Conservation (phyloP, 805 yeast genomes). For the Saccharomycopsis fodiens region DNA sequence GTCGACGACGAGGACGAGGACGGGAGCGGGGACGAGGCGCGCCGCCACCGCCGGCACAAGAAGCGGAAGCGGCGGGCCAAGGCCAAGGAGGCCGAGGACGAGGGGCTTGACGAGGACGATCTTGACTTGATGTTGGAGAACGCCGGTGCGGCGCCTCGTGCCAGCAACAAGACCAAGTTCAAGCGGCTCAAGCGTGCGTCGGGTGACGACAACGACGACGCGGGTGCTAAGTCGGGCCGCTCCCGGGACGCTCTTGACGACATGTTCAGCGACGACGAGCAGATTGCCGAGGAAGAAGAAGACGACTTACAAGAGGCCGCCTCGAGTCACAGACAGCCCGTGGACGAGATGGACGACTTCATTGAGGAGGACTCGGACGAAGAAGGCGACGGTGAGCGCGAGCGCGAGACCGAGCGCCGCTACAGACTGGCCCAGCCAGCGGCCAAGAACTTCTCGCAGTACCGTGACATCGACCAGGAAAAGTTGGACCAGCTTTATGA, state of each 20-base stretch:
- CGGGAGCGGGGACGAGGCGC: constrained; percentile 25
- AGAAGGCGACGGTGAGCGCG: constrained; percentile 44
- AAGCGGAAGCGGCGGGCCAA: constrained; percentile 28
- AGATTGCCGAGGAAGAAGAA: constrained; percentile 28
- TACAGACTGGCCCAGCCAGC: constrained; percentile 52
- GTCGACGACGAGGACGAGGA: constrained; percentile 23
- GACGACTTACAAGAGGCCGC: constrained; percentile 27
- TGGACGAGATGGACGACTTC: constrained; percentile 92
- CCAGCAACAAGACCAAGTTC: constrained; percentile 38
- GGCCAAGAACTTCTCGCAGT: constrained; percentile 23
- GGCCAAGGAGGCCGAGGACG: constrained; percentile 47
- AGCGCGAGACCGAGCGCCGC: constrained; percentile 36
- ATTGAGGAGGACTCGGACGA: constrained; percentile 97
- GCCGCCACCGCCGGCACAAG: constrained; percentile 30
- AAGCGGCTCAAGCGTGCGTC: constrained; percentile 80
- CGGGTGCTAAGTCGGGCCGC: constrained; percentile 24
- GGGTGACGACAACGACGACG: constrained; percentile 29
- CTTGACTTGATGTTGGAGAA: constrained; percentile 86
- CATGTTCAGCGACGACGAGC: constrained; percentile 57
- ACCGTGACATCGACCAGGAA: constrained; percentile 68
- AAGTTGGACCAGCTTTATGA: constrained; percentile 89
- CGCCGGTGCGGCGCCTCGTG: constrained; percentile 52
- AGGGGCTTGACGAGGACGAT: constrained; percentile 89
- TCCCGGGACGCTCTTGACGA: constrained; percentile 43
- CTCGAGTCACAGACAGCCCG: constrained; percentile 28